These are phyloP conservation scores for Clathrus columnatus DNA, from an alignment of 768 basidiomycete species.

Conservation along the genomic window DNA sequence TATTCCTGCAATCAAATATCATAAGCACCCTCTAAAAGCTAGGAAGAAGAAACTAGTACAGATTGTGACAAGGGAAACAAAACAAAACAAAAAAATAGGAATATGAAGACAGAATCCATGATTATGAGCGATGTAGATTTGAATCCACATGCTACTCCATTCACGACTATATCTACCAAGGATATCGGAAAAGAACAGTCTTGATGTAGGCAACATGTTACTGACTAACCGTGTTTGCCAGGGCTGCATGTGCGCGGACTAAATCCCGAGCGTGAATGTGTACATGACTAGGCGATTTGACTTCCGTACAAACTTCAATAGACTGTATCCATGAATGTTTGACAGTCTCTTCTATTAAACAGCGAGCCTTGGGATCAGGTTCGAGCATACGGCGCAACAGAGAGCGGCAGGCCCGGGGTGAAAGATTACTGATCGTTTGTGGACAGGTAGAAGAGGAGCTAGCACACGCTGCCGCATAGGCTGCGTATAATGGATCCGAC, in stretches of 20 bases:
- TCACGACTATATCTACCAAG: too few relatives aligned
- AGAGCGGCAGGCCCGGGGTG: slow-evolving; percentile 73
- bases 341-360: slow-evolving; percentile 72
- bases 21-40: too few relatives aligned
- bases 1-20: too few relatives aligned
- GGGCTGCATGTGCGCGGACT: slow-evolving; percentile 5
- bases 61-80: too few relatives aligned
- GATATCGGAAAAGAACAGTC: too few relatives aligned
- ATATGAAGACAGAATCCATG: neutral
- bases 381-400: slow-evolving; percentile 92
- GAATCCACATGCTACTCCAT: too few relatives aligned
- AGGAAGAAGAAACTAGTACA: too few relatives aligned
- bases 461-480: slow-evolving; percentile 48
- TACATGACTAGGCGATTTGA: slow-evolving; percentile 55
- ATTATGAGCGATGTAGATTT: too few relatives aligned
- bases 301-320: slow-evolving; percentile 76
- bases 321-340: slow-evolving; percentile 68
- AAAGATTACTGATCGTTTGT: slow-evolving; percentile 80
- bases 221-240: neutral
- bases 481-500: slow-evolving; percentile 69
- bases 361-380: slow-evolving; percentile 75
- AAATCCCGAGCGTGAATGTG: slow-evolving; percentile 36
- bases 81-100: too few relatives aligned
- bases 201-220: too few relatives aligned
- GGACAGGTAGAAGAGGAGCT: slow-evolving; percentile 34